These are phyloP conservation scores for Nakazawaea populi DNA, from an alignment of 805 yeast species.

Conservation along the genomic window DNA sequence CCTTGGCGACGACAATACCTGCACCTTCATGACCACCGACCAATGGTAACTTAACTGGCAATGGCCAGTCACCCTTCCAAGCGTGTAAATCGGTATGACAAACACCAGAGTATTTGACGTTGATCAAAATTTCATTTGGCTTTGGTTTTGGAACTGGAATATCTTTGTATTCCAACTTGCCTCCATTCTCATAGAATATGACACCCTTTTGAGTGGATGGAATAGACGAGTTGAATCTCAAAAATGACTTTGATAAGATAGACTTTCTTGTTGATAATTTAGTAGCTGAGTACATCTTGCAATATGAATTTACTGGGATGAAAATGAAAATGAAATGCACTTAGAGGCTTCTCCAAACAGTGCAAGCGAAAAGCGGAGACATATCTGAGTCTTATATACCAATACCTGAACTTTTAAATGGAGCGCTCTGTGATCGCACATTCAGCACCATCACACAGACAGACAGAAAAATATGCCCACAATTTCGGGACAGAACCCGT, in stretches of 20 bases:
- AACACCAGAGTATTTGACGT: conserved; percentile 69
- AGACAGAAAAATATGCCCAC: no score
- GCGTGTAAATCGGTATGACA: conserved; percentile 75
- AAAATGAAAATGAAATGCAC: no score
- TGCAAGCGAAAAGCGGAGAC: background rate
- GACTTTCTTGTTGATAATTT: conserved; percentile 9
- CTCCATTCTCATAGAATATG: conserved; percentile 59
- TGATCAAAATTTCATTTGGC: conserved; percentile 56
- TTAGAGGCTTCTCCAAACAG: no score
- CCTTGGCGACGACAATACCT: conserved; percentile 61
- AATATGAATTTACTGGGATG: background rate
- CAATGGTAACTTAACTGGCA: conserved; percentile 50
- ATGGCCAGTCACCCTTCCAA: conserved; percentile 70
- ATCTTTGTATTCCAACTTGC: conserved; percentile 61
- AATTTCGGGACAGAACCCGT: background rate
- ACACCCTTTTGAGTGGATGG: conserved; percentile 70
- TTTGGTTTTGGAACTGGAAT: conserved; percentile 67
- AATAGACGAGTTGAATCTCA: conserved; percentile 20
- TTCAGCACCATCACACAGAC: no score
- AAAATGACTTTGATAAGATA: conserved; percentile 15
- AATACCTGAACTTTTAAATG: no score
- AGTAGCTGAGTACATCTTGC: conserved; percentile 7
- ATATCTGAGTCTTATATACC: background rate
- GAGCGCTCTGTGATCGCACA: no score
- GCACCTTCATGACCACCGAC: conserved; percentile 77